These are phyloP conservation scores for Selaginella tamariscina DNA, from an alignment of 75 land plant genomes.

Conservation along the genomic window DNA sequence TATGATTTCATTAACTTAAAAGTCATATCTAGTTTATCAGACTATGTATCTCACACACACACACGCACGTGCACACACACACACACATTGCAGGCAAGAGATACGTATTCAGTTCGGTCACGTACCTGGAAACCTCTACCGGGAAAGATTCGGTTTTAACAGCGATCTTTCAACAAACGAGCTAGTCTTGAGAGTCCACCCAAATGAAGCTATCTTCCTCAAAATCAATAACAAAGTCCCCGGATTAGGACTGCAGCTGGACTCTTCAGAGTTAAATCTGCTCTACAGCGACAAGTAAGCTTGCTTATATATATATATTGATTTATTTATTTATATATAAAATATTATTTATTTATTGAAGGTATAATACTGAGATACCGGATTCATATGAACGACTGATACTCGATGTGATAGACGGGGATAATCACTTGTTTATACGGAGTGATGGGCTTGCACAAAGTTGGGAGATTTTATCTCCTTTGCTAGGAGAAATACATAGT, in stretches of 20 bases:
- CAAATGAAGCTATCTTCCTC: slow-evolving; percentile 60
- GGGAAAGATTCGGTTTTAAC: slow-evolving; percentile 29
- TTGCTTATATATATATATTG: neutral
- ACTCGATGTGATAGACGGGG: slow-evolving; percentile 72
- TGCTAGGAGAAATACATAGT: slow-evolving; percentile 52
- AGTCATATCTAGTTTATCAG: neutral
- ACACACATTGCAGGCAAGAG: slow-evolving; percentile 45
- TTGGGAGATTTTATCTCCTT: slow-evolving; percentile 54
- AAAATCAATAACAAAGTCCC: slow-evolving; percentile 81
- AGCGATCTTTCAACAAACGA: slow-evolving; percentile 55
- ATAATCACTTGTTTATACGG: slow-evolving; percentile 69
- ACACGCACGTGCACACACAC: too few species aligned
- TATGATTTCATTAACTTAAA: too few species aligned
- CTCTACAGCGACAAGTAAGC: slow-evolving; percentile 56
- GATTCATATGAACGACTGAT: slow-evolving; percentile 76
- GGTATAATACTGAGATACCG: slow-evolving; percentile 58
- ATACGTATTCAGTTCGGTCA: slow-evolving; percentile 60
- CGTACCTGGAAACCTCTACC: slow-evolving; percentile 76
- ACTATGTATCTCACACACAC: neutral
- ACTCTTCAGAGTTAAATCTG: slow-evolving; percentile 61
- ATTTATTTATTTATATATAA: neutral
- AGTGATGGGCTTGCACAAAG: slow-evolving; percentile 73
- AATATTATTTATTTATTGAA: slow-evolving; percentile 8
- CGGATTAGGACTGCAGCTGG: slow-evolving; percentile 57
- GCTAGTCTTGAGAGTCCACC: slow-evolving; percentile 43